A percentile compares a stretch with the other conserved stretches of the same genome.
These are phyloP conservation scores for Panellus pusillus DNA, from an alignment of 768 basidiomycete species.

Conservation along the genomic window DNA sequence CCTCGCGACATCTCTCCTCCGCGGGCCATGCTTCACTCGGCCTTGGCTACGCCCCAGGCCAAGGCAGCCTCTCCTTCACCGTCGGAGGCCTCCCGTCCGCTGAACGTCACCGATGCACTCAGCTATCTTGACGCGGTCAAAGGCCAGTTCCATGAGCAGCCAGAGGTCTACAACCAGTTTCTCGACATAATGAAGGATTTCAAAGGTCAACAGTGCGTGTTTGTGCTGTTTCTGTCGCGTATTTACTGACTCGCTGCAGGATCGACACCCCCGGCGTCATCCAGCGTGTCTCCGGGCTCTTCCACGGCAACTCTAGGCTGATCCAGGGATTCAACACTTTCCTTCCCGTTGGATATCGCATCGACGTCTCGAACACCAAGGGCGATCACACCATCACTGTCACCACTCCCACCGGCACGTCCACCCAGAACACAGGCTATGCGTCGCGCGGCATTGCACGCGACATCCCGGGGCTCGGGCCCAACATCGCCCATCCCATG, in stretches of 20 bases:
- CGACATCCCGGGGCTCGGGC: slow-evolving; percentile 31
- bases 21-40: slow-evolving; percentile 7
- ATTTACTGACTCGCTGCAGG: slow-evolving; percentile 40
- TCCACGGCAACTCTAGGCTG: slow-evolving; percentile 84
- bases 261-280: slow-evolving; percentile 99
- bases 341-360: slow-evolving; percentile 90
- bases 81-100: slow-evolving; percentile 53
- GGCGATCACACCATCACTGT: slow-evolving; percentile 75
- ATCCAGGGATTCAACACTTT: slow-evolving; percentile 99
- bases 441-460: slow-evolving; percentile 26
- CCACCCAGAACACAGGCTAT: slow-evolving; percentile 51
- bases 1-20: slow-evolving; percentile 13
- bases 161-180: slow-evolving; percentile 93
- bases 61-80: slow-evolving; percentile 22
- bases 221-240: slow-evolving; percentile 10
- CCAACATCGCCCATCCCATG: slow-evolving; percentile 31
- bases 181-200: slow-evolving; percentile 99
- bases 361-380: slow-evolving; percentile 78
- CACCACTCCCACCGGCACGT: slow-evolving; percentile 75
- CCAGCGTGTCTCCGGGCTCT: slow-evolving; percentile 88
- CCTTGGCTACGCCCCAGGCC: slow-evolving; percentile 2
- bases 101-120: slow-evolving; percentile 92
- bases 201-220: slow-evolving; percentile 86
- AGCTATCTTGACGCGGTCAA: slow-evolving; percentile 95
- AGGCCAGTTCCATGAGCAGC: slow-evolving; percentile 83